Evolutionary conservation across 805 yeast genomes (phyloP), one percentile per base, ranked within the genome.

Genomic region (Blastobotrys muscicola): DNA sequence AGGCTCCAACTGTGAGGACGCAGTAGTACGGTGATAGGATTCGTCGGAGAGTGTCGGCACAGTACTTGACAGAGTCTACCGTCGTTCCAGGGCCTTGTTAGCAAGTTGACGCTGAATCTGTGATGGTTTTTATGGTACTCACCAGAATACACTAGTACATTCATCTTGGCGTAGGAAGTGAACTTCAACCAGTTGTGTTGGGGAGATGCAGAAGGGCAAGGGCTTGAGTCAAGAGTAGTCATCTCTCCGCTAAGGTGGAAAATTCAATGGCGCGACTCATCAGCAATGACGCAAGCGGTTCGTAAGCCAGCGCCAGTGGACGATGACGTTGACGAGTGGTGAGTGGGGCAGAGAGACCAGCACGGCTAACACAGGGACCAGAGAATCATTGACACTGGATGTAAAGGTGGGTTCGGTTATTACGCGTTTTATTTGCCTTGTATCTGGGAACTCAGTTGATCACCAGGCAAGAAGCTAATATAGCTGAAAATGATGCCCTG

Each of bases 1-100:
- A 60, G 12, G 83, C 77, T 29, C 78, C 76, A 1, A 85, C 81
- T 1, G 83, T 71, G 13, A 78, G 68, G 3, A 92, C 96, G 0
- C 95, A 94, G 61, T 92, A 92, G 61, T 80, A 71, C 0, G 97
- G 96, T 1, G 95, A 84, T 9, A 92, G 69, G 44, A 82, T 73
- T 20, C 75, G 58, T 42, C 95, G 68, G 13, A 92, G 69, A 1
- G 94, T 75, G 51, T 85, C 90, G 3, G 84, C 60, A 41, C 94
- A 78, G 55, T 89, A 95, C 48, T 79, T 82, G 41, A 87, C 94
- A 29, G 92, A 80, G 41, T 86, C 94, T 1, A 82, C 71, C 0
- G 97, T 84, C 5, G 97, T 75, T 1, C 98, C 98, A 1, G 85
- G 82, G 3, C 82, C 79, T 58, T 51, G 56, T 36, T 9, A 16